phyloP scores from a whole-genome alignment of 2,329 filamentous ascomycete genomes.

The Cladophialophora psammophila region DNA sequence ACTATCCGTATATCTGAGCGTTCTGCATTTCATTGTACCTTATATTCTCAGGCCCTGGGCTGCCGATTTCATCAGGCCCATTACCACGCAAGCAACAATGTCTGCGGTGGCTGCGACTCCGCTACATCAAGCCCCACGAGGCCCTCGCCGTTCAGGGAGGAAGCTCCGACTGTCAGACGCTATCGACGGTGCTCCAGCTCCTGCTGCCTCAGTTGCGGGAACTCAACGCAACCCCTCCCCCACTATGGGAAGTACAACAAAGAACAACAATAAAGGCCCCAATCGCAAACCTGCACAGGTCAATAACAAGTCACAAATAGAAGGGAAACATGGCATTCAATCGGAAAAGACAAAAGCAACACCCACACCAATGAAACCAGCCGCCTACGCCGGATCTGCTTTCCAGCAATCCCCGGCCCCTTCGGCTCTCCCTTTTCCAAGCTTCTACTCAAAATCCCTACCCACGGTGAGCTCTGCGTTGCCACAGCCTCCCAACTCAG shows the following conservation, averaged over 20 bases:
- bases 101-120: conserved; percentile 48
- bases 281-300: conserved; percentile 44
- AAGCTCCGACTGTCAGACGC: conserved; percentile 47
- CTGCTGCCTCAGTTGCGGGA: conserved; percentile 16
- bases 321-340: conserved; percentile 42
- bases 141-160: conserved; percentile 57
- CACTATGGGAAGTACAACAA: conserved; percentile 16
- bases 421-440: conserved; percentile 87
- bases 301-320: conserved; percentile 41
- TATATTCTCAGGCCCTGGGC: conserved; percentile 46
- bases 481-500: conserved; percentile 50
- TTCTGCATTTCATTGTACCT: conserved; percentile 44
- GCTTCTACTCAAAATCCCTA: conserved; percentile 80
- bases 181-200: conserved; percentile 39
- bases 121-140: conserved; percentile 46
- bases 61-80: conserved; percentile 59
- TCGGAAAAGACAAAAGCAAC: conserved; percentile 44
- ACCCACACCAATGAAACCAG: conserved; percentile 54
- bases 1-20: conserved; percentile 33
- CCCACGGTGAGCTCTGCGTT: conserved; percentile 62
- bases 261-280: conserved; percentile 45
- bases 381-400: conserved; percentile 86
- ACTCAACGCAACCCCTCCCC: conserved; percentile 28
- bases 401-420: conserved; percentile 95
- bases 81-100: conserved; percentile 50